Conservation (phyloP, 2,329 filamentous ascomycete genomes). For the Didymella glomerata region DNA sequence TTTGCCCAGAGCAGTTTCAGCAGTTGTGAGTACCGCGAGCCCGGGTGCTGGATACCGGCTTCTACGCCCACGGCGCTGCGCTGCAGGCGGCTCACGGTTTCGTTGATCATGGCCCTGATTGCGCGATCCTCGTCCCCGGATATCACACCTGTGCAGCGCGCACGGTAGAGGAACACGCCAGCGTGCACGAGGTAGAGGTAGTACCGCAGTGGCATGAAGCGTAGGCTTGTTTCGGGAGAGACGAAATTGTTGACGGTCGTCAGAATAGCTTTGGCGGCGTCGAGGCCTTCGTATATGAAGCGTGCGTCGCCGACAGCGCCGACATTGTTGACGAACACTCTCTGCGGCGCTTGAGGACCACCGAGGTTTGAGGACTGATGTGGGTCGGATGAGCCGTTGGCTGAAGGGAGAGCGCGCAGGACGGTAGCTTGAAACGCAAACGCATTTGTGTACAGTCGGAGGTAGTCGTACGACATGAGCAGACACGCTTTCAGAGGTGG, state of each 20-base stretch:
- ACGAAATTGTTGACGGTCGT: slow-evolving; percentile 62
- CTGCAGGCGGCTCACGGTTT: slow-evolving; percentile 56
- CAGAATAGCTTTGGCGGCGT: slow-evolving; percentile 59
- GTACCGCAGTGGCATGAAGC: slow-evolving; percentile 60
- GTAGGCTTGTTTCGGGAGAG: slow-evolving; percentile 56
- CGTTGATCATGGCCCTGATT: slow-evolving; percentile 57
- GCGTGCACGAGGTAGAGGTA: slow-evolving; percentile 61
- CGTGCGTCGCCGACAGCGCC: slow-evolving; percentile 58
- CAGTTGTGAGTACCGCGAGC: slow-evolving; percentile 57
- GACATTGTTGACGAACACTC: slow-evolving; percentile 60
- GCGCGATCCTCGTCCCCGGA: slow-evolving; percentile 57
- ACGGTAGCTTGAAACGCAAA: slow-evolving; percentile 78
- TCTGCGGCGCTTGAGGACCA: slow-evolving; percentile 39
- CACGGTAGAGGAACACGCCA: slow-evolving; percentile 60
- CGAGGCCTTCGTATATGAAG: slow-evolving; percentile 61
- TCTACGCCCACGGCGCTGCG: slow-evolving; percentile 52
- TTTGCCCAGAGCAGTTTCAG: slow-evolving; percentile 60
- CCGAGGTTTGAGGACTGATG: slow-evolving; percentile 4
- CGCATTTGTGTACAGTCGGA: slow-evolving; percentile 76
- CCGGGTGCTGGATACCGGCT: slow-evolving; percentile 56
- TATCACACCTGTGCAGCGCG: slow-evolving; percentile 59
- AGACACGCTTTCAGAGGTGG: slow-evolving; percentile 72
- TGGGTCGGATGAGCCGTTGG: slow-evolving; percentile 24
- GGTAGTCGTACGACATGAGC: slow-evolving; percentile 75
- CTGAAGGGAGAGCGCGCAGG: slow-evolving; percentile 53